These are phyloP conservation scores for Fulvia fulva DNA, from an alignment of 2,329 filamentous ascomycete genomes.

Conservation along the genomic window DNA sequence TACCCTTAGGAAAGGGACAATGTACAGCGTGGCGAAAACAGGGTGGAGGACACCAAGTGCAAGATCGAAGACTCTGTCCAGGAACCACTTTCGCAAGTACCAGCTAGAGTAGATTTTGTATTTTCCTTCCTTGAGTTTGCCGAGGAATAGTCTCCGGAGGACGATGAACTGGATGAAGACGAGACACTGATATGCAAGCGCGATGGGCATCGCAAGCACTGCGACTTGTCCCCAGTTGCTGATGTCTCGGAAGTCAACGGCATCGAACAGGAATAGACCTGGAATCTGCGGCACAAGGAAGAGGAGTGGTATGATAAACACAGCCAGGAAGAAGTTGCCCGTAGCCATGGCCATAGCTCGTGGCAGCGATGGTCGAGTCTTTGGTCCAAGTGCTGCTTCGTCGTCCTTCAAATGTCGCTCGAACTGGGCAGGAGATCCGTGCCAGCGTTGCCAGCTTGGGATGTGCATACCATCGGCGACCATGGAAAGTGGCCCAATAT, in stretches of 20 bases:
- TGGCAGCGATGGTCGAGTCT: conserved; percentile 16
- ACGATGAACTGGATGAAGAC: conserved; percentile 22
- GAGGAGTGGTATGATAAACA: conserved; percentile 17
- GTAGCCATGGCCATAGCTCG: conserved; percentile 14
- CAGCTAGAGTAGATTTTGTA: conserved; percentile 22
- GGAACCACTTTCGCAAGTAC: conserved; percentile 25
- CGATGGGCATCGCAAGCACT: conserved; percentile 19
- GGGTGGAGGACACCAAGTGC: conserved; percentile 23
- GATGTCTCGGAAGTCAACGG: conserved; percentile 13
- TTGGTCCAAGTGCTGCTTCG: conserved; percentile 3
- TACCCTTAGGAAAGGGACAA: conserved; percentile 22
- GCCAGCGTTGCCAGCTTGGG: conserved; percentile 19
- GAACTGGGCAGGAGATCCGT: conserved; percentile 23
- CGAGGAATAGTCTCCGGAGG: conserved; percentile 18
- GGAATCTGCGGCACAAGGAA: conserved; percentile 22
- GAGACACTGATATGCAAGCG: conserved; percentile 20
- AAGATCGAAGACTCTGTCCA: conserved; percentile 25
- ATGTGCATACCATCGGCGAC: conserved; percentile 23
- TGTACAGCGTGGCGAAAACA: conserved; percentile 25
- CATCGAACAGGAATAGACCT: conserved; percentile 21
- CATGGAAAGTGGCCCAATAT: conserved; percentile 23
- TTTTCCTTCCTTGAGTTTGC: conserved; percentile 17
- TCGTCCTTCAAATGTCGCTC: conserved; percentile 17
- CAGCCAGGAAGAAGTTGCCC: conserved; percentile 16
- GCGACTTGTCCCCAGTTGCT: conserved; percentile 22